Evolutionary conservation across 768 basidiomycete genomes (phyloP).

Genomic region (Mycena alexandri): DNA sequence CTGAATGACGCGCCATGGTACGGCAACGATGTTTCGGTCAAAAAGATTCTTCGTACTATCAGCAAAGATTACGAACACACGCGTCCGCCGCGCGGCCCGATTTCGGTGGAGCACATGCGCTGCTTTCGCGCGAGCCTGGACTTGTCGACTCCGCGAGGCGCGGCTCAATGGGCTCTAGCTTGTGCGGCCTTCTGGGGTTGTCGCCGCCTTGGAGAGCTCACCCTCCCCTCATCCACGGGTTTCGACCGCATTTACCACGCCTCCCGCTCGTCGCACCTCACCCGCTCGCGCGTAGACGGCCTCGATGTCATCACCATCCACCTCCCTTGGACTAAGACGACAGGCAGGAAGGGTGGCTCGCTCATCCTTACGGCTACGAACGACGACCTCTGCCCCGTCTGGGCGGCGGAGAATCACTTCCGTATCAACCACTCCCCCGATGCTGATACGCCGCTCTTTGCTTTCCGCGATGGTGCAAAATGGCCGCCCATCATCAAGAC

Average conservation of each 20-base stretch:
- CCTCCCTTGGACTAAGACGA: conserved; percentile 48
- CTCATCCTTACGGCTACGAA: conserved; percentile 40
- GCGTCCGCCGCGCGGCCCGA: no score
- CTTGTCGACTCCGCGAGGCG: no score
- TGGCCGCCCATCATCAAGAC: conserved; percentile 11
- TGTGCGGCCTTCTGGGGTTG: no score
- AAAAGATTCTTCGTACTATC: no score
- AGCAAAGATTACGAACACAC: no score
- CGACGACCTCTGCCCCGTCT: conserved; percentile 41
- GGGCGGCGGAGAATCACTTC: conserved; percentile 41
- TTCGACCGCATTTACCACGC: conserved; percentile 27
- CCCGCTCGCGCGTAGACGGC: background rate
- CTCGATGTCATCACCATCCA: conserved; percentile 32
- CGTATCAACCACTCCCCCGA: conserved; percentile 20
- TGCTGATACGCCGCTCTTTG: conserved; percentile 30
- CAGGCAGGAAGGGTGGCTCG: conserved; percentile 31
- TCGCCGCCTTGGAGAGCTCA: no score
- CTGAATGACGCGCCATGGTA: conserved; percentile 14
- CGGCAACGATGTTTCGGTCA: background rate
- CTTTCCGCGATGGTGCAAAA: background rate
- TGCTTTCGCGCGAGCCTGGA: no score
- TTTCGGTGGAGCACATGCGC: no score
- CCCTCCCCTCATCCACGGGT: background rate
- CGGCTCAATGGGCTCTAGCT: no score
- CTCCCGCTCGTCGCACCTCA: background rate